Conservation (phyloP, 2,329 filamentous ascomycete genomes). For the Colletotrichum sidae region DNA sequence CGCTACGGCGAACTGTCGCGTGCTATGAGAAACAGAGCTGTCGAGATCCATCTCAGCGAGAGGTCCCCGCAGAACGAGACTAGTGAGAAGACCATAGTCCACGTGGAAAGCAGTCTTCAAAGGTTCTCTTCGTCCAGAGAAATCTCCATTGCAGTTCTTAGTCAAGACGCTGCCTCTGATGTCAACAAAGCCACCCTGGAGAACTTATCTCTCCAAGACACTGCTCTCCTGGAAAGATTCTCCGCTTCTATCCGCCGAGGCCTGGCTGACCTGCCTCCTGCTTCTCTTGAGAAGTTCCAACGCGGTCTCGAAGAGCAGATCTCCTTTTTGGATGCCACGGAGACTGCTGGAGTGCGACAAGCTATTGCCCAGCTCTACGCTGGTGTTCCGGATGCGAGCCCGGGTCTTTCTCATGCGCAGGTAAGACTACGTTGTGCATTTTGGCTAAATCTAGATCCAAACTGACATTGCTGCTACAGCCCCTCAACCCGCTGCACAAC, state of each 20-base stretch:
- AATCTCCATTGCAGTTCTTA: conserved; percentile 42
- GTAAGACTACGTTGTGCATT: conserved; percentile 50
- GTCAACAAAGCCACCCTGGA: conserved; percentile 55
- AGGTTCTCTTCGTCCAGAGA: conserved; percentile 56
- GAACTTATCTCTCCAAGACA: conserved; percentile 60
- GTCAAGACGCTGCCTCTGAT: conserved; percentile 40
- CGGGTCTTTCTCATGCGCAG: conserved; percentile 54
- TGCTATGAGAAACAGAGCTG: conserved; percentile 94
- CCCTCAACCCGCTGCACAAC: conserved; percentile 71
- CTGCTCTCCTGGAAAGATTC: conserved; percentile 50
- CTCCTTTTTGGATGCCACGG: conserved; percentile 44
- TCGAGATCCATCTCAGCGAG: conserved; percentile 83
- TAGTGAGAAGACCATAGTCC: conserved; percentile 54
- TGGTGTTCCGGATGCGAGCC: conserved; percentile 43
- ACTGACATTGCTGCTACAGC: conserved; percentile 49
- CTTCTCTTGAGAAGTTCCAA: conserved; percentile 26
- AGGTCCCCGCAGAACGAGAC: conserved; percentile 47
- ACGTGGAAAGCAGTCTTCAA: conserved; percentile 62
- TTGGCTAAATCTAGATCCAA: conserved; percentile 7
- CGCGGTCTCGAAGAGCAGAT: conserved; percentile 29
- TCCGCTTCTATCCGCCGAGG: conserved; percentile 32
- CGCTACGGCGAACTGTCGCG: conserved; percentile 92
- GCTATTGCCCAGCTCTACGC: conserved; percentile 52
- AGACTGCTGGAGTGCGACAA: conserved; percentile 46
- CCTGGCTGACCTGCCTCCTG: conserved; percentile 7